phyloP scores from a whole-genome alignment of 352 stramenopile species.

The Achlya hypogyna region DNA sequence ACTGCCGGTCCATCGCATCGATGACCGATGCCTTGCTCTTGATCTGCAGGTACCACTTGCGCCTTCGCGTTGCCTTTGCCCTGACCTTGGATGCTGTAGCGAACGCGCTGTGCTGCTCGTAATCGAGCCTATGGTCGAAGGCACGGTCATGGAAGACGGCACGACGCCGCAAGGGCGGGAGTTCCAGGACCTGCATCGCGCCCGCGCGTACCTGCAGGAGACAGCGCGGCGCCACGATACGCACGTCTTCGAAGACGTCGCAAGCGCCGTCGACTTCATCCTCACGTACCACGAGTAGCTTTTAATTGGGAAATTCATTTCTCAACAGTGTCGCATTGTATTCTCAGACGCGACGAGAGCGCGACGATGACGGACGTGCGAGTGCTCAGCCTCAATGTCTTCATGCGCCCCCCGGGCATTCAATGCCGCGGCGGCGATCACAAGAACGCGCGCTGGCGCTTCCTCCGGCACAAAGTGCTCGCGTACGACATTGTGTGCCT shows the following conservation, averaged over 20 bases:
- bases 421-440: conserved; percentile 62
- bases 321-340: no score
- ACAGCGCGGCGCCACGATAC: conserved; percentile 76
- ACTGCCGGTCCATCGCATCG: conserved; percentile 61
- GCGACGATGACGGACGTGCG: background rate
- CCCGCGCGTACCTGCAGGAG: conserved; percentile 72
- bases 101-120: conserved; percentile 64
- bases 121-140: conserved; percentile 60
- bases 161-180: conserved; percentile 42
- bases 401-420: conserved; percentile 63
- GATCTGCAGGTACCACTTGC: conserved; percentile 26
- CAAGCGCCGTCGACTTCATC: conserved; percentile 50
- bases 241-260: conserved; percentile 58
- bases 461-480: conserved; percentile 62
- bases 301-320: no score
- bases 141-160: conserved; percentile 42
- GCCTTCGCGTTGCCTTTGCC: background rate
- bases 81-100: conserved; percentile 20
- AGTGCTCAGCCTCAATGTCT: conserved; percentile 38
- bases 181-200: conserved; percentile 72
- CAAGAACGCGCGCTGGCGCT: conserved; percentile 57
- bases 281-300: conserved; percentile 18
- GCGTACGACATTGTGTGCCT: conserved; percentile 66
- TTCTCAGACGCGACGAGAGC: no score
- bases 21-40: conserved; percentile 80